Base-by-base conservation (phyloP, 805 yeast genomes). In the Cyberlindnera nakhonratchasimensis region DNA sequence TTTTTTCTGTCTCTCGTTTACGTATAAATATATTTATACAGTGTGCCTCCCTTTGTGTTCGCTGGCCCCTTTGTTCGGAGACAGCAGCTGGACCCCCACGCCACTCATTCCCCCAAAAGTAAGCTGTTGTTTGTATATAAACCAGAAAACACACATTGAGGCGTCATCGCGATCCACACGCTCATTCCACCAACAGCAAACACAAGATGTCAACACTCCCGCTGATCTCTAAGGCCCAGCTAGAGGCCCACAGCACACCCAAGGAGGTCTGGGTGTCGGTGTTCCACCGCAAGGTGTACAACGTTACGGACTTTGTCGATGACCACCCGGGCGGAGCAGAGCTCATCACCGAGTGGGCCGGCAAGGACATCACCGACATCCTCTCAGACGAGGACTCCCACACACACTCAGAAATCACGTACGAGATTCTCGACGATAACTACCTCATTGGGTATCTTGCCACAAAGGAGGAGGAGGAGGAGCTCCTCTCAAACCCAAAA, bases 401-500 rank as follows among this genome's bases (percentile, higher is more conserved):
- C 61, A 79, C 75, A 38, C 96, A 91, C 63, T 80, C 93, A 5
- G 91, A 86, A 48, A 69, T 82, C 35, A 95, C 97, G 1, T 84
- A 86, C 62, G 93, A 86, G 39, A 82, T 90, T 75, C 68, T 91
- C 49, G 86, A 83, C 48, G 96, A 90, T 34, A 81, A 74, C 44
- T 83, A 80, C 65, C 63, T 87, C 47, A 78, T 91, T 32, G 96
- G 95, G 0, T 83, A 82, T 58, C 64, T 91, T 52, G 96, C 97
- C 17, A 85, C 90, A 2, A 74, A 69, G 6, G 82, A 77, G 46
- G 96, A 89, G 65, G 95, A 81, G 58, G 68, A 71, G 43, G 86
- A 83, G 58, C 71, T 87, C 41, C 62, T 88, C 45, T 66, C 77
- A 29, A 82, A 82, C 55, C 75, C 75, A 38, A 70, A 75, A 41